Base-by-base conservation (phyloP, 768 basidiomycete species). In the Naganishia friedmannii region DNA sequence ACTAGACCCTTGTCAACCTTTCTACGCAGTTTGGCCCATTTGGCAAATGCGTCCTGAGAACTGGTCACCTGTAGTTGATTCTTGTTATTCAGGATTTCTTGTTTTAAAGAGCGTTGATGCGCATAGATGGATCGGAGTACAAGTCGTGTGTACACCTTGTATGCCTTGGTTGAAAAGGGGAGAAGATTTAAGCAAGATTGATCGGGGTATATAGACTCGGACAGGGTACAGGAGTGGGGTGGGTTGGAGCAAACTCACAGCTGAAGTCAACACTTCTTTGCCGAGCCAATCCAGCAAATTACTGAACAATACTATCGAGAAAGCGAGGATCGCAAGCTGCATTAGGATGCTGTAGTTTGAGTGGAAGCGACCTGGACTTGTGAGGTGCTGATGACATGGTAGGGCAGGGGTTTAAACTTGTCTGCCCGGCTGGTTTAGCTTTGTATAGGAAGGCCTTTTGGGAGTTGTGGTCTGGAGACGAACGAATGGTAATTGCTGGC, bases 41-140 rank as follows among this genome's bases (percentile, higher is more conserved):
- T 97, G 23, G 93, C 92, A 79, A 99, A 99, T 77, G 98, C 91
- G 77, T 97, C 94, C 79, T 98, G 96, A 21, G 93, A 90, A 75
- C 91, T 93, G 39, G 93, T 98, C 78, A 88, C 88, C 72, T 89
- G 80, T 3, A 98, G 87, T 78, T 97, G 92, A 29, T 89, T 85
- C 82, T 94, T 94, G 45, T 87, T 89, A 32, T 83, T 80, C 53
- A 97, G 84, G 34, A 97, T 86, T 67, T 93, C 88, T 9, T 86
- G 83, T 82, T 95, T 93, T 74, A 97, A 87, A 71, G 84, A 81
- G 28, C 85, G 84, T 77, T 94, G 91, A 70, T 86, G 83, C 53
- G 85, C 75, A 17, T 85, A 83, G 34, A 85, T 82, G 10, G 84
- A 82, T 9, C 86, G 82, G 77, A 88, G 82, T 81, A 91, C 88